Conservation (phyloP, 306 rosid genomes). For the Lupinus albus region DNA sequence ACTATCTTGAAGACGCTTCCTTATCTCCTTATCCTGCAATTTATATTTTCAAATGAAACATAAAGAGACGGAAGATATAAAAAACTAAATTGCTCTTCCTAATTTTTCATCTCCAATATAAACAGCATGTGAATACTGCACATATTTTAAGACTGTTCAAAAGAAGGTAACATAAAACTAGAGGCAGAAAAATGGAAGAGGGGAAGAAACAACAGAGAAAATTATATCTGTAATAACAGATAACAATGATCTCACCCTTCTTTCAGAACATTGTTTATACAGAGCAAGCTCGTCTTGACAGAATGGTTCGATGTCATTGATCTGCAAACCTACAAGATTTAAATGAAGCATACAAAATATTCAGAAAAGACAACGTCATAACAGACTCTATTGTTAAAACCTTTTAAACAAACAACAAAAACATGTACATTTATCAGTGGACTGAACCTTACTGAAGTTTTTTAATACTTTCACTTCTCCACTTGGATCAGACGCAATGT, state of each 20-base stretch:
- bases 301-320: constrained; percentile 93
- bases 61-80: constrained; percentile 21
- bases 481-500: constrained; percentile 13
- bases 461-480: constrained; percentile 22
- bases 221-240: constrained; percentile 3
- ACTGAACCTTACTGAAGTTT: constrained; percentile 20
- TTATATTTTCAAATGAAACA: constrained; percentile 24
- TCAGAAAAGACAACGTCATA: background rate
- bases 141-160: background rate
- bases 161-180: constrained; percentile 27
- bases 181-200: constrained; percentile 19
- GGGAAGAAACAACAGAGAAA: constrained; percentile 18
- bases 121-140: constrained; percentile 10
- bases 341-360: constrained; percentile 28
- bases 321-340: constrained; percentile 75
- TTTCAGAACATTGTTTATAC: constrained; percentile 77
- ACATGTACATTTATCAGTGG: background rate
- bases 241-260: constrained; percentile 64
- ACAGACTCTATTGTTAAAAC: constrained; percentile 23
- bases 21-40: constrained; percentile 72
- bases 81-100: background rate
- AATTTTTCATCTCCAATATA: constrained; percentile 16
- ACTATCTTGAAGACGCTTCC: constrained; percentile 82
- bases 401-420: constrained; percentile 10
- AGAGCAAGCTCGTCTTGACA: constrained; percentile 92